Evolutionary conservation across 495 filamentous ascomycete genomes (phyloP).

Genomic region (Tuber brumale): DNA sequence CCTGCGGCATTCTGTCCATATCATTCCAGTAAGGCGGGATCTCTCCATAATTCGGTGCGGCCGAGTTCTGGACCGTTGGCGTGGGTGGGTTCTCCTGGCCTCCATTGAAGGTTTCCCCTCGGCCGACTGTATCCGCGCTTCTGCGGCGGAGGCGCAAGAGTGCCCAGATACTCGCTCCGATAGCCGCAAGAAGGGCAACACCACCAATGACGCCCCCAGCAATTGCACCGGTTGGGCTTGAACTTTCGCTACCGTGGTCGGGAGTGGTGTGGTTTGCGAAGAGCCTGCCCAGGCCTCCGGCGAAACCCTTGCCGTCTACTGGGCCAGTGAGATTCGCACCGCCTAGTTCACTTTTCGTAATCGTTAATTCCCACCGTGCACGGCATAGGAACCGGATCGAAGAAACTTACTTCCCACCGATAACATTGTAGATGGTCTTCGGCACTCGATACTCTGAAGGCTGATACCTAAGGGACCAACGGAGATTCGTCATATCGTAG

Average conservation of each 20-base stretch:
- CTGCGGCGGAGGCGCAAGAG: conserved; percentile 14
- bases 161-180: conserved; percentile 12
- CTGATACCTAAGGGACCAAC: neutral
- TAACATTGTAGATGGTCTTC: conserved; percentile 2
- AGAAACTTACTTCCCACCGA: conserved; percentile 25
- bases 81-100: neutral
- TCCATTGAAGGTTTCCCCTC: neutral
- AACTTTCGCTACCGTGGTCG: neutral
- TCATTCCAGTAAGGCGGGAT: neutral
- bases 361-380: neutral
- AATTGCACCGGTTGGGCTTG: conserved; percentile 33
- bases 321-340: conserved; percentile 8
- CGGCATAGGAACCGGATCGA: neutral
- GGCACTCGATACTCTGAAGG: conserved; percentile 18
- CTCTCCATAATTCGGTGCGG: neutral
- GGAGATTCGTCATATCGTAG: neutral
- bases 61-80: neutral
- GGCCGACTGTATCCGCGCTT: neutral
- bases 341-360: conserved; percentile 12
- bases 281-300: neutral
- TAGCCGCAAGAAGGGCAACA: conserved; percentile 15
- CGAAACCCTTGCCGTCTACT: conserved; percentile 7
- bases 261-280: neutral
- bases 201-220: conserved; percentile 39
- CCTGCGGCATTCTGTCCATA: neutral